Base-by-base conservation (phyloP, 1,284 basidiomycete genomes). In the Ceratobasidium theobromae region DNA sequence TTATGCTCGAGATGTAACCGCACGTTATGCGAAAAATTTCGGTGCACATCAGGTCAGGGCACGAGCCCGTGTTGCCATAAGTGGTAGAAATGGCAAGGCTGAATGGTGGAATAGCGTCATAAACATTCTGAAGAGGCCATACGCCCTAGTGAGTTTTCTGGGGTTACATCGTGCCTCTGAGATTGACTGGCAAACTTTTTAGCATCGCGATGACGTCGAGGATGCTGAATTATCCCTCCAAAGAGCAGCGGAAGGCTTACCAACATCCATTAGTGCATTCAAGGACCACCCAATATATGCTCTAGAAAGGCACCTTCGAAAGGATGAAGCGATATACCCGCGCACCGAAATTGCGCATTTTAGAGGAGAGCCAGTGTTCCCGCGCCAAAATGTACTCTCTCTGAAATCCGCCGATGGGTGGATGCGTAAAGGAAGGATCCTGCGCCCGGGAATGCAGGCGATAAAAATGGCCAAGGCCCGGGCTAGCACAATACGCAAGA, bases 251-350 rank as follows among this genome's bases (percentile, higher is more conserved):
- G 96, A 98, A 76, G 92, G 89, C n/a, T 97, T 99, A 93, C 96
- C 96, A 0, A 89, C 87, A 11, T 90, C 91, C 30, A 83, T 98
- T 70, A 81, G 81, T 25, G 95, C 93, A 0, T 99, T 98, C 84
- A 98, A 99, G 76, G 90, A 95, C 73, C 96, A 99, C 76, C 93
- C 96, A 1, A 76, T 98, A 73, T 99, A 95, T 75, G 91, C 90
- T 11, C 84, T 99, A 41, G 84, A 87, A 71, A 87, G 93, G 4
- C 95, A 98, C 75, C 83, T 99, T 21, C 92, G 88, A 72, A 87
- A 90, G 51, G 91, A 91, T 70, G 89, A 99, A 76, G 88, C 93
- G 9, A 86, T 99, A 48, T 81, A 90, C 70, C 93, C 93, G n/a
- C 83, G 86, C 35, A 84, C 86, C 3, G 89, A 95, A 73, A 80